These are phyloP conservation scores for Bathelium albidoporum DNA, from an alignment of 495 filamentous ascomycete species.

Conservation along the genomic window DNA sequence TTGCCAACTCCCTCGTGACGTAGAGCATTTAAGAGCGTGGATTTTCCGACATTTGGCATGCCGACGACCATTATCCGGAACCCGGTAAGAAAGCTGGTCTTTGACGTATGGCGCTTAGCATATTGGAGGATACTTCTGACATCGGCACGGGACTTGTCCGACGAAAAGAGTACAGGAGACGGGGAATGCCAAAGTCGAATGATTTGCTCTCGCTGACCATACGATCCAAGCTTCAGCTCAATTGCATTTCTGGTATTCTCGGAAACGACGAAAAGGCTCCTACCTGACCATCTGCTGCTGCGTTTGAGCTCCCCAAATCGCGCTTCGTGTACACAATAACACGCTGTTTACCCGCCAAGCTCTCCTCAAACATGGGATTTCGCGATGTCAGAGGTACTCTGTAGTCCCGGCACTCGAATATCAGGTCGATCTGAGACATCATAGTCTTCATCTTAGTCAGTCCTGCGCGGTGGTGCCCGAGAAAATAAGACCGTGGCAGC, in stretches of 20 bases:
- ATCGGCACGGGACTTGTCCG: slow-evolving; percentile 40
- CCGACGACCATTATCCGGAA: slow-evolving; percentile 79
- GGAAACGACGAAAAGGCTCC: slow-evolving; percentile 1
- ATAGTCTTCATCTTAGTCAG: slow-evolving; percentile 74
- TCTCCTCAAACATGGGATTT: slow-evolving; percentile 83
- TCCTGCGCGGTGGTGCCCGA: slow-evolving; percentile 88
- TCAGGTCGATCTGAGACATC: slow-evolving; percentile 70
- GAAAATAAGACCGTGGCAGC: slow-evolving; percentile 84
- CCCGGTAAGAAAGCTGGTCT: slow-evolving; percentile 49
- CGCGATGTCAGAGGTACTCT: slow-evolving; percentile 77
- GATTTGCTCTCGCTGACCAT: slow-evolving; percentile 34
- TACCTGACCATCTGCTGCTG: slow-evolving; percentile 24
- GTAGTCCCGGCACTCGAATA: slow-evolving; percentile 93
- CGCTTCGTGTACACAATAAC: slow-evolving; percentile 86
- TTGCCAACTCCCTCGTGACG: slow-evolving; percentile 56
- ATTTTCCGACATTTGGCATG: slow-evolving; percentile 96
- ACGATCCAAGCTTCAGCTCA: neutral
- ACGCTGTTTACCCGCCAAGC: slow-evolving; percentile 55
- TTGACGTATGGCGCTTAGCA: slow-evolving; percentile 38
- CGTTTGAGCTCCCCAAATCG: slow-evolving; percentile 52
- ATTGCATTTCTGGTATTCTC: neutral
- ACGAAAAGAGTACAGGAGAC: slow-evolving; percentile 54
- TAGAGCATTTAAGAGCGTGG: slow-evolving; percentile 78
- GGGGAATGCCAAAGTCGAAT: slow-evolving; percentile 51
- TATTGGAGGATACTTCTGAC: slow-evolving; percentile 47